Percentiles rank a stretch among this genome's conserved stretches.
phyloP scores from a whole-genome alignment of 352 stramenopile species.

The Pythium aristosporum region DNA sequence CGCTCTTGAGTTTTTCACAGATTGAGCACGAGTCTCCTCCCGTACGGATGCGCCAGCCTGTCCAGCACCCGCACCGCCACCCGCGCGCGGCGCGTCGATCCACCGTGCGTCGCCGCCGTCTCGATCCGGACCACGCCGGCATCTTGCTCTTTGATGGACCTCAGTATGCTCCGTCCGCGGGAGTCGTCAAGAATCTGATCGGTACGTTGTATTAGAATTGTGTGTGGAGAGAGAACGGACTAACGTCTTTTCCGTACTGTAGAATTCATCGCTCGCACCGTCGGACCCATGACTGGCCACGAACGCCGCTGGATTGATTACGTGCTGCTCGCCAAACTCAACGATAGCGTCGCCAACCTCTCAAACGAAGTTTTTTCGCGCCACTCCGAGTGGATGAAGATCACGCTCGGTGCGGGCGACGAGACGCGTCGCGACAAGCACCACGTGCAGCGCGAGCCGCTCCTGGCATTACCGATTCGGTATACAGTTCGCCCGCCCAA shows the following conservation, averaged over 20 bases:
- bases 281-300: conserved; percentile 33
- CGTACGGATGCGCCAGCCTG: neutral
- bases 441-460: conserved; percentile 22
- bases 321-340: conserved; percentile 54
- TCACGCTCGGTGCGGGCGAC: conserved; percentile 54
- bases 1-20: conserved; percentile 16
- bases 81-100: conserved; percentile 9
- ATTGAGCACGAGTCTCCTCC: conserved; percentile 12
- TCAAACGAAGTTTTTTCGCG: conserved; percentile 37
- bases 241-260: conserved; percentile 1
- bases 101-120: conserved; percentile 14
- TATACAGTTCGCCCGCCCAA: conserved; percentile 60
- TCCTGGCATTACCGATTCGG: conserved; percentile 55
- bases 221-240: neutral
- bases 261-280: conserved; percentile 56
- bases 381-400: conserved; percentile 82
- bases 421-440: conserved; percentile 17
- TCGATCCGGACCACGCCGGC: conserved; percentile 65
- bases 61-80: neutral
- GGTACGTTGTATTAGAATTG: conserved; percentile 27
- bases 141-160: conserved; percentile 71
- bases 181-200: conserved; percentile 55
- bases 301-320: conserved; percentile 46
- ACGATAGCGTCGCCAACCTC: conserved; percentile 34
- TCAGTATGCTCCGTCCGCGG: conserved; percentile 42